Percentiles rank a stretch among this genome's conserved stretches.
phyloP scores from a whole-genome alignment of 331 rosid species.

The Malus hybrid region DNA sequence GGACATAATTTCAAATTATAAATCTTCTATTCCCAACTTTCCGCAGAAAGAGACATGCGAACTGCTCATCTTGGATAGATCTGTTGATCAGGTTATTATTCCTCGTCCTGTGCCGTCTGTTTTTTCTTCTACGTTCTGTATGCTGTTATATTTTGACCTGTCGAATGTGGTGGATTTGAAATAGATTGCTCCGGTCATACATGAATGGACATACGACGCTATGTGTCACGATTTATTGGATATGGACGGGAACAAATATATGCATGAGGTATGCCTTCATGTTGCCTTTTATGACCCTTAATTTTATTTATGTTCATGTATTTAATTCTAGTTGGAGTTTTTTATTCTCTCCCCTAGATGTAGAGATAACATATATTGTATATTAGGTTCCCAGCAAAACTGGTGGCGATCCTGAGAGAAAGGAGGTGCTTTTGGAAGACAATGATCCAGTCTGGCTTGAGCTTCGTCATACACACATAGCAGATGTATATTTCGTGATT shows the following conservation, averaged over 20 bases:
- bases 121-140: neutral
- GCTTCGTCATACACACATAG: constrained; percentile 90
- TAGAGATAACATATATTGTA: constrained; percentile 8
- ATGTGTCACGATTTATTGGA: constrained; percentile 84
- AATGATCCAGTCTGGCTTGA: constrained; percentile 88
- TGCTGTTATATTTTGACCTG: constrained; percentile 11
- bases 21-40: constrained; percentile 64
- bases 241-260: constrained; percentile 81
- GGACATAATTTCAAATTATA: constrained; percentile 65
- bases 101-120: neutral
- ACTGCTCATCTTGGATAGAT: constrained; percentile 80
- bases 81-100: constrained; percentile 73
- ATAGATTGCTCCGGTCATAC: constrained; percentile 94
- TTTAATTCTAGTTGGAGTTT: neutral
- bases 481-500: constrained; percentile 56
- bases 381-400: constrained; percentile 76
- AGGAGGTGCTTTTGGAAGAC: constrained; percentile 75
- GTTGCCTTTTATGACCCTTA: constrained; percentile 3
- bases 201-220: constrained; percentile 99
- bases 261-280: constrained; percentile 51
- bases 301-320: neutral
- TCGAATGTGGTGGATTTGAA: constrained; percentile 12
- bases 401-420: constrained; percentile 61
- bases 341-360: neutral
- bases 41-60: constrained; percentile 90